phyloP scores from a whole-genome alignment of 2,329 filamentous ascomycete genomes.

The Amesomyces nigricolor region DNA sequence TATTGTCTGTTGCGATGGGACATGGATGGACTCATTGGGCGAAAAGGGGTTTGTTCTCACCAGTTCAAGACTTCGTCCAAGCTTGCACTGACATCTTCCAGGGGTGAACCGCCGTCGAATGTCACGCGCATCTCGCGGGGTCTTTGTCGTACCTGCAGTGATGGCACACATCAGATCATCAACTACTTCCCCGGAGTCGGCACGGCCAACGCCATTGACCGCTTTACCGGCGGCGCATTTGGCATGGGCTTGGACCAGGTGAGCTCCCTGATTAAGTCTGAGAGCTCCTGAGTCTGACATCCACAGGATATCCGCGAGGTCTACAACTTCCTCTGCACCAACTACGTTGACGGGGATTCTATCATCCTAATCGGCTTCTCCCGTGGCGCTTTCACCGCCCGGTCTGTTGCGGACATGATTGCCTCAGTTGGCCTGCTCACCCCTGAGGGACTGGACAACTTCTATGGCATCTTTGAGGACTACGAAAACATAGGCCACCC shows the following conservation, averaged over 20 bases:
- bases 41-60: constrained; percentile 20
- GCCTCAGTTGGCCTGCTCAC: constrained; percentile 28
- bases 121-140: constrained; percentile 33
- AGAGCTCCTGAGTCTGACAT: neutral
- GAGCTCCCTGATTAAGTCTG: neutral
- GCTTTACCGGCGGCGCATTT: constrained; percentile 30
- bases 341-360: constrained; percentile 33
- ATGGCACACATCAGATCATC: constrained; percentile 33
- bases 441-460: constrained; percentile 27
- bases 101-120: constrained; percentile 30
- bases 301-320: constrained; percentile 32
- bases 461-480: constrained; percentile 19
- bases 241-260: constrained; percentile 30
- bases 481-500: constrained; percentile 23
- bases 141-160: constrained; percentile 28
- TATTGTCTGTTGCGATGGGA: constrained; percentile 35
- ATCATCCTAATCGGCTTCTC: constrained; percentile 35
- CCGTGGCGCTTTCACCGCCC: constrained; percentile 35
- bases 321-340: constrained; percentile 35
- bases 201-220: constrained; percentile 28
- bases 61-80: too few species aligned
- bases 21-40: constrained; percentile 31
- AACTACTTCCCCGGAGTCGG: constrained; percentile 36
- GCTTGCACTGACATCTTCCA: constrained; percentile 1
- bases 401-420: constrained; percentile 29